These are phyloP conservation scores for Agaricales sp. DNA, from an alignment of 1,284 basidiomycete species.

Conservation along the genomic window DNA sequence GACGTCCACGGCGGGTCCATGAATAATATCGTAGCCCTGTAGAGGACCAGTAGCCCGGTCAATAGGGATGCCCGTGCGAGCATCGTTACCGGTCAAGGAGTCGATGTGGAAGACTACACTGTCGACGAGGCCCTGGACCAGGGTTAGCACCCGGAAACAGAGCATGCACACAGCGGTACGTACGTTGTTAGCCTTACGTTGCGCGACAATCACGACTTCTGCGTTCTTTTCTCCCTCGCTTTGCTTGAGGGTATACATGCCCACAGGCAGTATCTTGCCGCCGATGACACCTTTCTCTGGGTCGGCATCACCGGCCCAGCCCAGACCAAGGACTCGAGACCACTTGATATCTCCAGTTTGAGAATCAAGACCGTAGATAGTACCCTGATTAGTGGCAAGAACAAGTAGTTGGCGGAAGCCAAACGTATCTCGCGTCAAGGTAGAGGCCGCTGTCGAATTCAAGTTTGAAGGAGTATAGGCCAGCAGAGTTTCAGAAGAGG, in stretches of 20 bases:
- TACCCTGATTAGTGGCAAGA: conserved; percentile 61
- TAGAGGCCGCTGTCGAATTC: conserved; percentile 16
- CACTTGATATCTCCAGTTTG: conserved; percentile 69
- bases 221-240: conserved; percentile 35
- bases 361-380: conserved; percentile 78
- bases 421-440: conserved; percentile 66
- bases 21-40: conserved; percentile 48
- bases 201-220: conserved; percentile 53
- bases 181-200: conserved; percentile 52
- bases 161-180: conserved; percentile 15
- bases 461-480: conserved; percentile 27
- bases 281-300: conserved; percentile 25
- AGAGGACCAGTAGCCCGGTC: conserved; percentile 23
- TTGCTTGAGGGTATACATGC: conserved; percentile 44
- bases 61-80: conserved; percentile 15
- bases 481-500: conserved; percentile 50
- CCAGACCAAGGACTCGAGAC: conserved; percentile 60
- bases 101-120: conserved; percentile 75
- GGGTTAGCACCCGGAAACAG: conserved; percentile 6
- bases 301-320: conserved; percentile 35
- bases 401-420: conserved; percentile 85
- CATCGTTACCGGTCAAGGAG: conserved; percentile 64
- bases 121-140: conserved; percentile 40
- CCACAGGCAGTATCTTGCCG: conserved; percentile 42
- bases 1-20: conserved; percentile 46